Evolutionary conservation across 2,329 filamentous ascomycete species (phyloP).

Genomic region (Cladophialophora psammophila): DNA sequence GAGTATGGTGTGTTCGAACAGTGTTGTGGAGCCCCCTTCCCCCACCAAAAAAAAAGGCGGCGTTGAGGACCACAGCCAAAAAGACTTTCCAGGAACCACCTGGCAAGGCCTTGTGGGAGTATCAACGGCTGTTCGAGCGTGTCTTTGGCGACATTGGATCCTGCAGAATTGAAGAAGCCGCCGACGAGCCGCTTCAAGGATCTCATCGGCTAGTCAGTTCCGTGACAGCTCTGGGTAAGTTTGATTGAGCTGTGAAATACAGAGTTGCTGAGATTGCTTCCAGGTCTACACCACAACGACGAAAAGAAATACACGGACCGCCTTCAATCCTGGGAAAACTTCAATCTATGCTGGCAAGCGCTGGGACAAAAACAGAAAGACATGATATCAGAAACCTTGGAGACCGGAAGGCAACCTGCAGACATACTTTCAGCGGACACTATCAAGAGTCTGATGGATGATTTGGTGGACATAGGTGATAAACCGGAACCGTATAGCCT

Average conservation of each 20-base stretch:
- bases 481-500: conserved; percentile 88
- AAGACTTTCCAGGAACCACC: no score
- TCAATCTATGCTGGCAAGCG: conserved; percentile 90
- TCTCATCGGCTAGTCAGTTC: conserved; percentile 73
- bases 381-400: conserved; percentile 66
- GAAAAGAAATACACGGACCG: conserved; percentile 76
- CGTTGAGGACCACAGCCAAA: no score
- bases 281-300: conserved; percentile 78
- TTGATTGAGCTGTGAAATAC: conserved; percentile 3
- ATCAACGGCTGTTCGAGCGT: no score
- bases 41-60: no score
- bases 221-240: conserved; percentile 71
- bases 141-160: no score
- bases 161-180: conserved; percentile 67
- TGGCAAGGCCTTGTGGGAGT: no score
- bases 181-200: conserved; percentile 64
- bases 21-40: no score
- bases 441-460: conserved; percentile 80
- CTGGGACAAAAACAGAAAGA: conserved; percentile 85
- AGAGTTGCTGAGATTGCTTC: conserved; percentile 15
- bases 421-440: conserved; percentile 71
- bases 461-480: conserved; percentile 83
- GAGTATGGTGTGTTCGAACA: no score
- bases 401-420: conserved; percentile 65
- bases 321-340: conserved; percentile 88